These are phyloP conservation scores for Chaetomiaceae sp. DNA, from an alignment of 2,329 filamentous ascomycete species.

Conservation along the genomic window DNA sequence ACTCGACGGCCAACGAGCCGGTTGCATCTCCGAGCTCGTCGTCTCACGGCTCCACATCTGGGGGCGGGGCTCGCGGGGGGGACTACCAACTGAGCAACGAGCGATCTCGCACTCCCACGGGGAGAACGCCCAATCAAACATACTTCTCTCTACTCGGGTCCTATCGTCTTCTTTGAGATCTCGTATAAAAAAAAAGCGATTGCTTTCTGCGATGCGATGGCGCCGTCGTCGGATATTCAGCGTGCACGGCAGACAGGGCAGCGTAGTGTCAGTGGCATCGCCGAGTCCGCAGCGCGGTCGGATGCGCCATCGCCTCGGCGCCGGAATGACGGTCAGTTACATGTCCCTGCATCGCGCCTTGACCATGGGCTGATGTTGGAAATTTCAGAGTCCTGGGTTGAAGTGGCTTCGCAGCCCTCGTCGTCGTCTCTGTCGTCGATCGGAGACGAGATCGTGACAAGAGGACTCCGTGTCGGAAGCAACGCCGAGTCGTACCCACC, in stretches of 20 bases:
- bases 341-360: not conserved
- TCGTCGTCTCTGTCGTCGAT: constrained; percentile 87
- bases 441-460: constrained; percentile 85
- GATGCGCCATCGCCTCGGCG: constrained; percentile 26
- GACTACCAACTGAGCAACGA: not conserved
- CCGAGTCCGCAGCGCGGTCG: constrained; percentile 19
- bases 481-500: constrained; percentile 57
- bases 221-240: constrained; percentile 22
- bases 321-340: constrained; percentile 34
- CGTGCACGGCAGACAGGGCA: constrained; percentile 19
- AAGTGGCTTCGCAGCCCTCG: constrained; percentile 87
- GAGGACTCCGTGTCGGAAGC: constrained; percentile 71
- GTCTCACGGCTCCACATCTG: constrained; percentile 17
- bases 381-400: constrained; percentile 84
- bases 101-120: not conserved
- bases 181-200: not conserved
- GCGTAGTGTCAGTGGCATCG: constrained; percentile 10
- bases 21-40: constrained; percentile 5
- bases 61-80: constrained; percentile 15
- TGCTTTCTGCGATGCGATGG: not conserved
- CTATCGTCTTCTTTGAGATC: not conserved
- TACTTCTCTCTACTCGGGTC: not conserved
- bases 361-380: constrained; percentile 13
- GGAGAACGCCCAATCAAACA: not conserved
- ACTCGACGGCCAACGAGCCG: constrained; percentile 1